These are phyloP conservation scores for Arachis monticola DNA, from an alignment of 331 rosid genomes.

Conservation along the genomic window DNA sequence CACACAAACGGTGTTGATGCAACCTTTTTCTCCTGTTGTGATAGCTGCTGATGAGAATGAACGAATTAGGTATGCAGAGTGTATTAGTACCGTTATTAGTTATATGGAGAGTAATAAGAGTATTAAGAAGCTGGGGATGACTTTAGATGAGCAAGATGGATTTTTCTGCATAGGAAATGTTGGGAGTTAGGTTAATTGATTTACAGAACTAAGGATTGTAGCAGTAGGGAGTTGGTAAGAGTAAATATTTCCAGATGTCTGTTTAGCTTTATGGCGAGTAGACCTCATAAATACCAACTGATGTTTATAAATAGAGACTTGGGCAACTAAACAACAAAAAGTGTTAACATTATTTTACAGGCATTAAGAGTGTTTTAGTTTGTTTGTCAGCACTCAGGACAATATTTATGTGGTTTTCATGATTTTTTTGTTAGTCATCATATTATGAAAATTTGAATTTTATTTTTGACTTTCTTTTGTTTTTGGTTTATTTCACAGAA, in stretches of 20 bases:
- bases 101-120: not conserved
- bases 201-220: not conserved
- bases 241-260: conserved; percentile 10
- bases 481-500: conserved; percentile 52
- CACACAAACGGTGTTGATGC: conserved; percentile 77
- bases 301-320: conserved; percentile 1
- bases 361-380: not conserved
- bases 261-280: not conserved
- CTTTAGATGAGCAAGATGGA: conserved; percentile 11
- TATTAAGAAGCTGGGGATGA: conserved; percentile 27
- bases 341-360: conserved; percentile 13
- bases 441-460: conserved; percentile 18
- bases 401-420: conserved; percentile 15
- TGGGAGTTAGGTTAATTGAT: conserved; percentile 13
- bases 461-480: conserved; percentile 30
- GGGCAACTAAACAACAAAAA: not conserved
- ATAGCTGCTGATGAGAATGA: conserved; percentile 96
- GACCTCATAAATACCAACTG: conserved; percentile 7
- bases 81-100: conserved; percentile 20
- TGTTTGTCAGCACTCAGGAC: conserved; percentile 17
- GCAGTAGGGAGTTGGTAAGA: not conserved
- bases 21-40: conserved; percentile 92
- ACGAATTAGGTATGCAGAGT: conserved; percentile 74
- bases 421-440: conserved; percentile 24
- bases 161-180: conserved; percentile 2